These are phyloP conservation scores for Chenopodium suecicum DNA, from an alignment of 148 eudicot species.

Conservation along the genomic window DNA sequence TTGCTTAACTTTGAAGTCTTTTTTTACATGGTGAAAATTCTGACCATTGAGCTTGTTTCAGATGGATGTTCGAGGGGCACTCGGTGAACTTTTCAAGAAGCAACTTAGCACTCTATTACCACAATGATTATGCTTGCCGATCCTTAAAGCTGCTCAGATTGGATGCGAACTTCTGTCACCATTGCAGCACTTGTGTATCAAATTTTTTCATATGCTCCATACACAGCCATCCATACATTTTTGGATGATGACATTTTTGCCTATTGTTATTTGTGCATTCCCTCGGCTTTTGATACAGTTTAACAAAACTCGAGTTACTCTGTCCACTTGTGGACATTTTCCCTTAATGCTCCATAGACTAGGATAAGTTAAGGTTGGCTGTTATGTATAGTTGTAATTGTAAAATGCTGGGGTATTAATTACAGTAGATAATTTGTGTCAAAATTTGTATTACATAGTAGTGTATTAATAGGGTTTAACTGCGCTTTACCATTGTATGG, in stretches of 20 bases:
- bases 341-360: background rate
- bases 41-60: slow-evolving; percentile 26
- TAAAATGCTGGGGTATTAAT: background rate
- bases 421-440: slow-evolving; percentile 10
- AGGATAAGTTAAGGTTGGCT: slow-evolving; percentile 6
- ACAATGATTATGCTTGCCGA: slow-evolving; percentile 26
- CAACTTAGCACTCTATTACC: slow-evolving; percentile 63
- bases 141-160: background rate
- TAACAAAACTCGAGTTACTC: background rate
- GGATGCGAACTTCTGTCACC: background rate
- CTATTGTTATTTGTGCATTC: slow-evolving; percentile 9
- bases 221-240: slow-evolving; percentile 4
- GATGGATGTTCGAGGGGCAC: slow-evolving; percentile 95
- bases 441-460: background rate
- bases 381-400: slow-evolving; percentile 20
- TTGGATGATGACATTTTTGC: slow-evolving; percentile 10
- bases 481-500: background rate
- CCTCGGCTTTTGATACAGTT: slow-evolving; percentile 10
- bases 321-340: background rate
- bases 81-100: slow-evolving; percentile 77
- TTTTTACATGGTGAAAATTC: background rate
- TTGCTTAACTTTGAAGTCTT: background rate
- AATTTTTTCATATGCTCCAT: background rate
- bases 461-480: background rate
- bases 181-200: background rate